These are phyloP conservation scores for Camelina neglecta DNA, from an alignment of 345 rosid species.

Conservation along the genomic window DNA sequence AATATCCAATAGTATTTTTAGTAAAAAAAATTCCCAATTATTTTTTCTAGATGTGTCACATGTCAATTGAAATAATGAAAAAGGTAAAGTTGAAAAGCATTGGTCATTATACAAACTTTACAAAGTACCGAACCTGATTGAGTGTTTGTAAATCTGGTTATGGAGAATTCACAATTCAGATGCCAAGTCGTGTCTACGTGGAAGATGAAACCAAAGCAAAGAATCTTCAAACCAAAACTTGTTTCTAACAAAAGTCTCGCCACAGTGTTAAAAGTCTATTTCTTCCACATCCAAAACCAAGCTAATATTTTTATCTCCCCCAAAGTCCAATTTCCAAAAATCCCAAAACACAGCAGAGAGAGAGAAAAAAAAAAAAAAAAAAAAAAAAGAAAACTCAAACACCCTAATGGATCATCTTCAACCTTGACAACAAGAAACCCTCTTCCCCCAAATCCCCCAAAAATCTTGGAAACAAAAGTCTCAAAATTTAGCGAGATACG, in stretches of 20 bases:
- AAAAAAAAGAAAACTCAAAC: neutral
- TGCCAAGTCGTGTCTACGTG: constrained; percentile 21
- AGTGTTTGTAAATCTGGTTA: neutral
- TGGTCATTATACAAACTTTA: neutral
- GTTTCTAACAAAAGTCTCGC: constrained; percentile 34
- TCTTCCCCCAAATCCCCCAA: constrained; percentile 5
- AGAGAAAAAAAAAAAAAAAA: neutral
- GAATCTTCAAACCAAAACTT: constrained; percentile 21
- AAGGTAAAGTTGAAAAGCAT: neutral
- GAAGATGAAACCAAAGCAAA: constrained; percentile 38
- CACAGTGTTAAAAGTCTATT: constrained; percentile 7
- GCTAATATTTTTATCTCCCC: constrained; percentile 33
- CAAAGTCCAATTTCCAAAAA: constrained; percentile 36
- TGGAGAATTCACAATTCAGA: neutral
- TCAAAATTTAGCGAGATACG: constrained; percentile 3
- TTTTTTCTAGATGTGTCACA: neutral
- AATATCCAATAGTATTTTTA: neutral
- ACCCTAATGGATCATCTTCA: constrained; percentile 39
- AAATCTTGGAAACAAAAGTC: constrained; percentile 1
- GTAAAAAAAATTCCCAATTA: neutral
- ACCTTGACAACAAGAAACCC: constrained; percentile 30
- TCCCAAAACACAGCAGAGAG: constrained; percentile 6
- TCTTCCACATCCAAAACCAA: constrained; percentile 24
- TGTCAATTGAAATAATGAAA: neutral
- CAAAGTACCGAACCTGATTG: neutral